Conservation (phyloP, 345 rosid genomes). For the Populus tremula region DNA sequence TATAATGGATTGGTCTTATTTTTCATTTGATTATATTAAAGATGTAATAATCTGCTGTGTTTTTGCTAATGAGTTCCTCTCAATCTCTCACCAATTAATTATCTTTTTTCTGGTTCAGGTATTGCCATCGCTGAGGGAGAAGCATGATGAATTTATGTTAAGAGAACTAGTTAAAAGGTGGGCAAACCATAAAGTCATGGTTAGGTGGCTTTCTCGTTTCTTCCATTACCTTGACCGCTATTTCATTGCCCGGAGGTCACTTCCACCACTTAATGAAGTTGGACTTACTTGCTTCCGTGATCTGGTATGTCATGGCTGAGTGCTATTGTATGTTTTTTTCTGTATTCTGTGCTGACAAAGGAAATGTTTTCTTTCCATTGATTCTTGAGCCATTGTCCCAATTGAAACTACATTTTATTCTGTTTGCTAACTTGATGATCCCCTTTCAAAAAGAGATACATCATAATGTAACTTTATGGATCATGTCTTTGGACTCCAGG, state of each 20-base stretch:
- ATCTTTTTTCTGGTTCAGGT: constrained; percentile 25
- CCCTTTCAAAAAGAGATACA: neutral
- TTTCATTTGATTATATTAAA: neutral
- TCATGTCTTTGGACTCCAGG: constrained; percentile 21
- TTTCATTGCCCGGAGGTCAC: constrained; percentile 34
- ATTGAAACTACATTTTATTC: neutral
- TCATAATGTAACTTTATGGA: neutral
- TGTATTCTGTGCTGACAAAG: neutral
- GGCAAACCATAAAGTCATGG: constrained; percentile 53
- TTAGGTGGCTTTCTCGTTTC: constrained; percentile 50
- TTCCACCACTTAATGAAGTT: constrained; percentile 45
- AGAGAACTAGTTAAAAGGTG: constrained; percentile 54
- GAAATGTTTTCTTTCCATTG: neutral
- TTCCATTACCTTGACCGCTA: constrained; percentile 52
- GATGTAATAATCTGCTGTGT: neutral
- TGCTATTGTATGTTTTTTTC: neutral
- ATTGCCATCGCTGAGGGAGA: constrained; percentile 43
- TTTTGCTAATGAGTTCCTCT: neutral
- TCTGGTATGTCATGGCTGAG: constrained; percentile 19
- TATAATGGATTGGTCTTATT: neutral
- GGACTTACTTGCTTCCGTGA: constrained; percentile 40
- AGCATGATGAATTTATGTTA: constrained; percentile 48
- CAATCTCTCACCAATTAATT: neutral
- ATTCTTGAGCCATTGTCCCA: neutral
- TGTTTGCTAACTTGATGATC: neutral